Percentiles rank a stretch among this genome's conserved stretches.
Evolutionary conservation across 1,139 yeast species (phyloP).

Genomic region (Sugiyamaella japonica): DNA sequence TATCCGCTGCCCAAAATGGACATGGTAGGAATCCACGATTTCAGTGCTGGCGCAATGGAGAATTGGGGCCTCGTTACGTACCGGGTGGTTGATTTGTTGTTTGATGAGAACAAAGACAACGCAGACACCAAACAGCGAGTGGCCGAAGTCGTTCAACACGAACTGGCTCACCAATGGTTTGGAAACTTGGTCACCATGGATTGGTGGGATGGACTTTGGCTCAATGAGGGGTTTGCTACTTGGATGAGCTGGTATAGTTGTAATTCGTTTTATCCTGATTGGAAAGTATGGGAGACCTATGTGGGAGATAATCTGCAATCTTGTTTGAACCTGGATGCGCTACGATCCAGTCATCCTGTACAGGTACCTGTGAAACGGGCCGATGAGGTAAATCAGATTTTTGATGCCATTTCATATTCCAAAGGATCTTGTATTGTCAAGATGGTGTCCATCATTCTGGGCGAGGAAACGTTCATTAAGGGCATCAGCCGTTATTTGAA

Average conservation of each 20-base stretch:
- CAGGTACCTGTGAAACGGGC: constrained; percentile 82
- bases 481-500: constrained; percentile 77
- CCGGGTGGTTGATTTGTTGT: constrained; percentile 73
- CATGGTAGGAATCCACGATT: constrained; percentile 78
- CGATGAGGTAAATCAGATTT: constrained; percentile 81
- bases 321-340: constrained; percentile 69
- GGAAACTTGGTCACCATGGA: constrained; percentile 91
- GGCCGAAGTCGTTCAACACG: constrained; percentile 87
- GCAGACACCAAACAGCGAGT: constrained; percentile 72
- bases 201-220: constrained; percentile 94
- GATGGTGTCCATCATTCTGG: constrained; percentile 76
- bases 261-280: constrained; percentile 75
- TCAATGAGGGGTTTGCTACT: constrained; percentile 90
- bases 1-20: constrained; percentile 84
- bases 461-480: constrained; percentile 69
- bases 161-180: constrained; percentile 92
- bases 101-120: constrained; percentile 65
- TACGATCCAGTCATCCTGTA: constrained; percentile 82
- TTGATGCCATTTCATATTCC: constrained; percentile 80
- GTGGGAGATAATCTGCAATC: constrained; percentile 68
- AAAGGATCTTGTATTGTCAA: constrained; percentile 79
- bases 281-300: constrained; percentile 80
- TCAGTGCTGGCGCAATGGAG: constrained; percentile 90
- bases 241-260: constrained; percentile 86
- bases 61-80: constrained; percentile 87